Evolutionary conservation across 1,139 yeast genomes (phyloP).

Genomic region (Candida tunisiensis): DNA sequence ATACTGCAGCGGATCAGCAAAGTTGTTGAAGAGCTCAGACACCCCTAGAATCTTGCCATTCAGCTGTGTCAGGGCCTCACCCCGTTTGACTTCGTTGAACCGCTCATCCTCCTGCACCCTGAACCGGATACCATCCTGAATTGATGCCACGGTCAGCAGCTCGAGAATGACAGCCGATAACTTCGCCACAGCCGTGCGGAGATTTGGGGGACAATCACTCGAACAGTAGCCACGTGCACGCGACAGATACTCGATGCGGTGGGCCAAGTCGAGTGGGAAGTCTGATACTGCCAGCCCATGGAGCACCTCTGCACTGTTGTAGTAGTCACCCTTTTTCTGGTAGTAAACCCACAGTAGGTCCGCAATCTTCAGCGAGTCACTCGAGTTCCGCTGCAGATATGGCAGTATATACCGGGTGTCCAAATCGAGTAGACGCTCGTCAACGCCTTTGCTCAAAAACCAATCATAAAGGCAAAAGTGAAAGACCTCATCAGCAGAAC

Average conservation of each 20-base stretch:
- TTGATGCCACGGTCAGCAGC: constrained; percentile 69
- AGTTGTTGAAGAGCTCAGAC: constrained; percentile 70
- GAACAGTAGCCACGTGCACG: constrained; percentile 90
- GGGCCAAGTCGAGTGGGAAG: constrained; percentile 48
- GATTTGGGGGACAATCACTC: constrained; percentile 63
- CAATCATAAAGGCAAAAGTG: constrained; percentile 89
- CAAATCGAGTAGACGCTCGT: constrained; percentile 61
- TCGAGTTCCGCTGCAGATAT: constrained; percentile 61
- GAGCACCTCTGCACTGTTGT: constrained; percentile 70
- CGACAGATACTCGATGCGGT: constrained; percentile 75
- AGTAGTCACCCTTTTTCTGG: constrained; percentile 65
- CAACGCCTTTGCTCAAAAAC: constrained; percentile 66
- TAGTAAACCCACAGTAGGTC: constrained; percentile 80
- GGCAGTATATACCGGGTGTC: constrained; percentile 69
- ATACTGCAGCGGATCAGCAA: constrained; percentile 78
- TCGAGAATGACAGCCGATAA: constrained; percentile 60
- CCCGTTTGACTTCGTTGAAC: constrained; percentile 27
- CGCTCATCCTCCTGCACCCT: constrained; percentile 44
- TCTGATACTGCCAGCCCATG: constrained; percentile 60
- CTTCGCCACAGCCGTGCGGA: constrained; percentile 61
- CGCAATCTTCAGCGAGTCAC: constrained; percentile 52
- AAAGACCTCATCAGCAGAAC: constrained; percentile 62
- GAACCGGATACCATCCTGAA: constrained; percentile 67
- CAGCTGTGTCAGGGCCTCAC: constrained; percentile 35
- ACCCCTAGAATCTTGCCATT: constrained; percentile 52